Evolutionary conservation across 2,329 filamentous ascomycete species (phyloP), one percentile per base, ranked within the genome.

Genomic region (Sarocladium kiliense): DNA sequence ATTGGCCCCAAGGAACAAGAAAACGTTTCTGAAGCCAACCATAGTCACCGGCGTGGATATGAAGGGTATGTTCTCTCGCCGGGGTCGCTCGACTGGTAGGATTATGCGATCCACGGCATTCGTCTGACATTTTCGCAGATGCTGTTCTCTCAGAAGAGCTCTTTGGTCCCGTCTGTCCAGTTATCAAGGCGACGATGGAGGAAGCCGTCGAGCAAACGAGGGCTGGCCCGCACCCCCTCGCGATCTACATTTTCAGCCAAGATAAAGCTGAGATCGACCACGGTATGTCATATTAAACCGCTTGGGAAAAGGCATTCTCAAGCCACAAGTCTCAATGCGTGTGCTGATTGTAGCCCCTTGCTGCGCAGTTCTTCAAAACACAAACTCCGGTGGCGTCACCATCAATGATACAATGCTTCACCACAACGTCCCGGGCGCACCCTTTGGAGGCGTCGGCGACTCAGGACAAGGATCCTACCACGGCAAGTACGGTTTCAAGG

Each of bases 361-460:
- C n/a, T n/a, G n/a, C n/a, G n/a, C 60, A 84, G 82, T 89, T 56
- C 77, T 89, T 53, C 71, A 74, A 58, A 71, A 75, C 56, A 80
- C 86, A 55, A 86, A 80, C 44, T 89, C 86, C 1, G 87, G 87
- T 55, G 86, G 87, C 60, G 86, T 83, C 26, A 79, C 68, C 71
- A 83, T 77, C 73, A 90, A 75, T 79, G 87, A 75, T 66, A 79
- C 82, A 54, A 87, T 84, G 68, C 86, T 87, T 74, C 88, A 91
- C 68, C 85, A 80, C 57, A 79, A 80, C 21, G 80, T 94, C 59
- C 80, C 82, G 30, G 89, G 85, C 2, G 75, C 94, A 2, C 77
- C 87, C 36, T 96, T 96, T 67, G 91, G 91, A 60, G 91, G 91
- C 63, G 87, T 96, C 7, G 91, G 91, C 60, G 81, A 87, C 62